These are phyloP conservation scores for Linnemannia hyalina DNA, from an alignment of 192 early-diverging fungal species.

Conservation along the genomic window DNA sequence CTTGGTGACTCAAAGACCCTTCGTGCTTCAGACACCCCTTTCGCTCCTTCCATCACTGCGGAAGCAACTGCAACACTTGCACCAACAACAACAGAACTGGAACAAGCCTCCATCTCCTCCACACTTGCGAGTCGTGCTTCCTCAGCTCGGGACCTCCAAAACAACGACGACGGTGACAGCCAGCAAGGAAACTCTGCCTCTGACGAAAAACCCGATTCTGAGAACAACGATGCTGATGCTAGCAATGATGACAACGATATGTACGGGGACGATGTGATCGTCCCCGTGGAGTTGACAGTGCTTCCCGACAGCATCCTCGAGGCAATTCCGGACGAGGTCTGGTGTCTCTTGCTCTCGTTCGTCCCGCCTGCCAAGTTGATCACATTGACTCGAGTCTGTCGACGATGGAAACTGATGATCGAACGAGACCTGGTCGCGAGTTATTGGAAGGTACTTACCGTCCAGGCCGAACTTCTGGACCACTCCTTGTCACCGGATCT, in stretches of 20 bases:
- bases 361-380: slow-evolving; percentile 8
- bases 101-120: neutral
- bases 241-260: neutral
- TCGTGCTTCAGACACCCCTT: neutral
- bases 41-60: neutral
- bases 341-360: slow-evolving; percentile 17
- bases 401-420: slow-evolving; percentile 14
- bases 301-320: neutral
- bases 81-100: neutral
- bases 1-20: neutral
- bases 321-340: neutral
- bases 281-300: neutral
- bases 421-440: neutral
- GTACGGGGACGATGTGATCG: neutral
- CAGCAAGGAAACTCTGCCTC: neutral
- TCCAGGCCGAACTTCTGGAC: neutral
- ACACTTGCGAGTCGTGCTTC: neutral
- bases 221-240: neutral
- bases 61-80: neutral
- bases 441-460: neutral
- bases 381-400: slow-evolving; percentile 7
- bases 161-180: neutral
- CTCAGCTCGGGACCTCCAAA: neutral
- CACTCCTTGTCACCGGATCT: too few species aligned
- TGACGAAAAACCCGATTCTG: neutral